Conservation (phyloP, 2,329 filamentous ascomycete genomes). For the Volutella citrinella region DNA sequence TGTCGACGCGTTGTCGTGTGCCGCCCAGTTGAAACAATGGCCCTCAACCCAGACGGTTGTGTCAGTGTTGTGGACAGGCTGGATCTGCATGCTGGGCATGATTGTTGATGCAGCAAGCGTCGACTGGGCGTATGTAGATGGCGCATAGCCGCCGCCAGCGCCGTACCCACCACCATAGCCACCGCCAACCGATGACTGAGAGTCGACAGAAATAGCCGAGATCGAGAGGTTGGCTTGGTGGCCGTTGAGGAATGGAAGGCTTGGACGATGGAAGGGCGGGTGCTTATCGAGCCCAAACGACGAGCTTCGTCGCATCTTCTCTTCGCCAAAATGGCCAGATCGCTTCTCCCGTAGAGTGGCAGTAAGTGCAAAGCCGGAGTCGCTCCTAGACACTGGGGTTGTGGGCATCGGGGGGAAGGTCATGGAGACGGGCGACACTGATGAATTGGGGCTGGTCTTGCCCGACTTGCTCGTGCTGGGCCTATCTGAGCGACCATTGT, state of each 20-base stretch:
- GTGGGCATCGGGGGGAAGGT: conserved; percentile 73
- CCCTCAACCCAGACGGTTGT: conserved; percentile 82
- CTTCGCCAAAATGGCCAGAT: conserved; percentile 84
- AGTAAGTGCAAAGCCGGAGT: conserved; percentile 85
- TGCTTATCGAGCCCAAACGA: conserved; percentile 80
- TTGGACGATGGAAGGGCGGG: conserved; percentile 65
- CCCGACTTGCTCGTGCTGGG: conserved; percentile 71
- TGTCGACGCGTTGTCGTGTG: conserved; percentile 55
- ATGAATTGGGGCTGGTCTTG: conserved; percentile 60
- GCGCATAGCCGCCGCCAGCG: conserved; percentile 63
- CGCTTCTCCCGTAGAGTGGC: conserved; percentile 89
- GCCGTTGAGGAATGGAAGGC: conserved; percentile 69
- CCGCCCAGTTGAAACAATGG: conserved; percentile 70
- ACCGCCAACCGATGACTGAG: conserved; percentile 64
- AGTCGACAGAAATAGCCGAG: conserved; percentile 58
- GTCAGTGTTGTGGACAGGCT: conserved; percentile 75
- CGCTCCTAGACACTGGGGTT: conserved; percentile 81
- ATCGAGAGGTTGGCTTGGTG: conserved; percentile 59
- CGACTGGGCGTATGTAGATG: conserved; percentile 82
- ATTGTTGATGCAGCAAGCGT: conserved; percentile 81
- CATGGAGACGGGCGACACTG: conserved; percentile 72
- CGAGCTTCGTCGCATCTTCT: conserved; percentile 81
- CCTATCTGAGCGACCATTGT: conserved; percentile 65
- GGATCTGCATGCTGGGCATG: conserved; percentile 80
- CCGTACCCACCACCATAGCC: conserved; percentile 47